phyloP scores from a whole-genome alignment of 2,329 filamentous ascomycete genomes.

The Penicillium corylophilum region DNA sequence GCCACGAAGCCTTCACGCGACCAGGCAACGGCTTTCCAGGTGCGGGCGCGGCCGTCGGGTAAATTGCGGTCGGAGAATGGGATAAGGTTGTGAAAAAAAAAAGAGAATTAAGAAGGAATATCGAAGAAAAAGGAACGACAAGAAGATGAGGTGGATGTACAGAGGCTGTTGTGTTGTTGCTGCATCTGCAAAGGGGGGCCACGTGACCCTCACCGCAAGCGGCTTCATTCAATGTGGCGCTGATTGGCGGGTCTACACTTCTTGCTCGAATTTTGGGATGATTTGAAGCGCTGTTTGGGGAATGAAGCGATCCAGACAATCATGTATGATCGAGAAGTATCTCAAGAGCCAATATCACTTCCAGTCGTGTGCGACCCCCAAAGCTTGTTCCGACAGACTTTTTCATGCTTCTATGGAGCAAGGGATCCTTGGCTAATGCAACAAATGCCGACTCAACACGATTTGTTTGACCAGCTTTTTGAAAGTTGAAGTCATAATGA shows the following conservation, averaged over 20 bases:
- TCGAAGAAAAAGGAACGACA: slow-evolving; percentile 1
- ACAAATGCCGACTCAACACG: too few relatives aligned
- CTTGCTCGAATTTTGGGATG: background rate
- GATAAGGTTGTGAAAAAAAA: background rate
- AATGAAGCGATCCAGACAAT: background rate
- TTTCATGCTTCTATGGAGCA: too few relatives aligned
- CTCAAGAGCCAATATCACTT: too few relatives aligned
- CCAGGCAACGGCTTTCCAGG: background rate
- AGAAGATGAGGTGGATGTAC: background rate
- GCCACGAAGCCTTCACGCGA: slow-evolving; percentile 1
- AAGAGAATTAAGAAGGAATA: background rate
- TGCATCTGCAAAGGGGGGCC: slow-evolving; percentile 5
- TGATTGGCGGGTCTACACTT: background rate
- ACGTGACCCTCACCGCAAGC: slow-evolving; percentile 5
- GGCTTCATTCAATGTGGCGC: background rate
- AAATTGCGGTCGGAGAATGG: background rate
- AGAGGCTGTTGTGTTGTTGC: slow-evolving; percentile 1
- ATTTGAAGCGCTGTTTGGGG: background rate
- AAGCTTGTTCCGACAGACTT: too few relatives aligned
- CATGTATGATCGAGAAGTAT: background rate
- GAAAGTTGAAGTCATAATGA: too few relatives aligned
- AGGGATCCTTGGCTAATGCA: too few relatives aligned
- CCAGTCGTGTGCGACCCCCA: too few relatives aligned
- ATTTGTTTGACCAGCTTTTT: too few relatives aligned
- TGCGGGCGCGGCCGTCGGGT: background rate